phyloP scores from a whole-genome alignment of 2,329 filamentous ascomycete species.

The Fusarium bulbicola region DNA sequence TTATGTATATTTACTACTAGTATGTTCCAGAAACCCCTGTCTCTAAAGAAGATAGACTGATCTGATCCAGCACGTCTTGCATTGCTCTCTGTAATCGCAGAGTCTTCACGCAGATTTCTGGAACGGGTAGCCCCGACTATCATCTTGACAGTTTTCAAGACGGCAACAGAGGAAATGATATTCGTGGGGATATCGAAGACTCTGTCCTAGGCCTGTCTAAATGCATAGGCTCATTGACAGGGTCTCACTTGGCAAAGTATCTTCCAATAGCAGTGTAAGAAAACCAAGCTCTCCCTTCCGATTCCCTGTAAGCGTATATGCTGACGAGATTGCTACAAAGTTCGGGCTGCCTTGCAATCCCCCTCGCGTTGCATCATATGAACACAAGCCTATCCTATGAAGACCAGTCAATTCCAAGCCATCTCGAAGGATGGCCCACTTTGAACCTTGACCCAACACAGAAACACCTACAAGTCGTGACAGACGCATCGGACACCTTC shows the following conservation, averaged over 20 bases:
- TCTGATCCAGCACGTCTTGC: background rate
- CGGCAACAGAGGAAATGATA: background rate
- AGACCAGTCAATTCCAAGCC: fast-evolving
- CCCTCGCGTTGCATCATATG: background rate
- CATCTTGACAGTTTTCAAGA: fast-evolving
- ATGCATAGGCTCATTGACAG: background rate
- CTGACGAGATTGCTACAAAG: background rate
- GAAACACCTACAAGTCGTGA: background rate
- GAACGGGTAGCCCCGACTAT: background rate
- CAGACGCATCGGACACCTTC: background rate
- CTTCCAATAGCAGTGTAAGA: background rate
- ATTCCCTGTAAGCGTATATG: fast-evolving
- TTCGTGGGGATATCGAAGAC: background rate
- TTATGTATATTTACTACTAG: background rate
- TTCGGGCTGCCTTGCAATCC: background rate
- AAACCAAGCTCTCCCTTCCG: fast-evolving
- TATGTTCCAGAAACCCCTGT: fast-evolving
- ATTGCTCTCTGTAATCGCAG: background rate
- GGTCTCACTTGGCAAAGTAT: background rate
- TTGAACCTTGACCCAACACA: fast-evolving
- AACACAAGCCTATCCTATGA: background rate
- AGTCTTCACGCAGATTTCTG: background rate
- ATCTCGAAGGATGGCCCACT: fast-evolving
- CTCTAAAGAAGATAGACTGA: fast-evolving
- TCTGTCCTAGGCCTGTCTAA: background rate